phyloP scores from a whole-genome alignment of 129 eudicot species.

The Lactuca sativa region DNA sequence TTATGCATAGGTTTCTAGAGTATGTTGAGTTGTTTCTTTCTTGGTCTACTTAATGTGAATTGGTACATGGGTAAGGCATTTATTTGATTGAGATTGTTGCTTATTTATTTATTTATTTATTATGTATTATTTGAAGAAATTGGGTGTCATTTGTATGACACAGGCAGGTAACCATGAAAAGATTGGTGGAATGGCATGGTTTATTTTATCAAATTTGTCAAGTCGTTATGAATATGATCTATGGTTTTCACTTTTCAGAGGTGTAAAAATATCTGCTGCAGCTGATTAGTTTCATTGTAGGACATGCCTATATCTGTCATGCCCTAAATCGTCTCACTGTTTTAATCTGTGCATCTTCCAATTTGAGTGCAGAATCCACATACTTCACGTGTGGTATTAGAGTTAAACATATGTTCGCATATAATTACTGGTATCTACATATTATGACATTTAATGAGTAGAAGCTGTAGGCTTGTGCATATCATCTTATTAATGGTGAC shows the following conservation, averaged over 20 bases:
- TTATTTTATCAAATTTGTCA: constrained; percentile 20
- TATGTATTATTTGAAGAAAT: background rate
- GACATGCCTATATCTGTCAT: background rate
- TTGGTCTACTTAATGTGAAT: constrained; percentile 7
- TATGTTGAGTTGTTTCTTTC: background rate
- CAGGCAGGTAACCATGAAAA: constrained; percentile 36
- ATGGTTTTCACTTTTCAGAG: constrained; percentile 1
- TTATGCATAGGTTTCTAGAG: constrained; percentile 2
- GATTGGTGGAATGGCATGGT: constrained; percentile 45
- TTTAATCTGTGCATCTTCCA: background rate
- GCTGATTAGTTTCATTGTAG: constrained; percentile 6
- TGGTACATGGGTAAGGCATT: background rate
- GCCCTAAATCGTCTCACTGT: background rate
- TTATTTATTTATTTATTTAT: too few species aligned
- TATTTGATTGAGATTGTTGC: background rate
- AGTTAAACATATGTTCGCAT: background rate
- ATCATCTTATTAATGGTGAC: constrained; percentile 49
- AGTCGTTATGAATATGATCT: background rate
- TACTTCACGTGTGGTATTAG: background rate
- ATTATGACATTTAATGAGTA: constrained; percentile 14
- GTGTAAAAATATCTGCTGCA: constrained; percentile 7
- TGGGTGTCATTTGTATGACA: constrained; percentile 33
- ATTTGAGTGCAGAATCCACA: background rate
- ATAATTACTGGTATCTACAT: background rate
- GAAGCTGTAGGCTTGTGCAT: constrained; percentile 39